phyloP scores from a whole-genome alignment of 202 grass and related monocot genomes.

The Alloteropsis angusta region DNA sequence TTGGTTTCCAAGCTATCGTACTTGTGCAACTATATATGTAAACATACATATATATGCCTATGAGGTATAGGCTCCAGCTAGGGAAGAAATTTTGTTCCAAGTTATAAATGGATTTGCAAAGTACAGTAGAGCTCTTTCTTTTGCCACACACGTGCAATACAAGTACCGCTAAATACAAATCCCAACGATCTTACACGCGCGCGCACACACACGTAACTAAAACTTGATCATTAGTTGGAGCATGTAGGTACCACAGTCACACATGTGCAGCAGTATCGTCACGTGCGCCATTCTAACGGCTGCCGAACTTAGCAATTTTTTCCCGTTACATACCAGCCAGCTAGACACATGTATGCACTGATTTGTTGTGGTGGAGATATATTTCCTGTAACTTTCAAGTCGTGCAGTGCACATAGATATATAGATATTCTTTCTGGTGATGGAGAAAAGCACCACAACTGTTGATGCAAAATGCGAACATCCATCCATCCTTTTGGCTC shows the following conservation, averaged over 20 bases:
- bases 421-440: neutral
- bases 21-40: neutral
- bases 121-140: neutral
- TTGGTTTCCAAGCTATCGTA: neutral
- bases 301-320: no score
- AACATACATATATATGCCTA: neutral
- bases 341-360: neutral
- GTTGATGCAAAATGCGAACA: neutral
- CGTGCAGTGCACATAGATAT: neutral
- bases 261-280: neutral
- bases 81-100: neutral
- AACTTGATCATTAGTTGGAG: neutral
- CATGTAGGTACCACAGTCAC: neutral
- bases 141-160: conserved; percentile 10
- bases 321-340: neutral
- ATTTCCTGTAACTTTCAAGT: neutral
- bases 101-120: neutral
- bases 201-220: neutral
- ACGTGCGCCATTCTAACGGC: neutral
- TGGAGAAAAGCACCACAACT: neutral
- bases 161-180: neutral
- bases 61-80: neutral
- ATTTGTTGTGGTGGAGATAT: neutral
- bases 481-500: neutral
- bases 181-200: no score